These are phyloP conservation scores for Oryza meyeriana DNA, from an alignment of 176 grass and related monocot species.

Conservation along the genomic window DNA sequence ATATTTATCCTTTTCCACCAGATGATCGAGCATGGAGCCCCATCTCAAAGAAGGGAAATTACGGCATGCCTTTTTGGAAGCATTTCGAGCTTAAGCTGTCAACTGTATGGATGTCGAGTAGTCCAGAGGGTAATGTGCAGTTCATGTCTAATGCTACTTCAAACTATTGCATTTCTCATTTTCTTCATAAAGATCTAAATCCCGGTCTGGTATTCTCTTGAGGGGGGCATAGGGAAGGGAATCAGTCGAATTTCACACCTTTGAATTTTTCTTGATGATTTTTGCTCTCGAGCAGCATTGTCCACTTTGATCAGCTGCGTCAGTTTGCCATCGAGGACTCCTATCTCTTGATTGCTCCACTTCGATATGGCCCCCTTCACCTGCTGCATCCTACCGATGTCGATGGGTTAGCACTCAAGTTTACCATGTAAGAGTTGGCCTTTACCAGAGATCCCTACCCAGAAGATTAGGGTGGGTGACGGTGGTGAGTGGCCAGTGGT, in stretches of 20 bases:
- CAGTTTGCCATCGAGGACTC: neutral
- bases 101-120: slow-evolving; percentile 42
- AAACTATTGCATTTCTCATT: neutral
- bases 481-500: neutral
- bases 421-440: neutral
- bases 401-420: neutral
- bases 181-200: neutral
- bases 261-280: neutral
- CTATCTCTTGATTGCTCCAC: neutral
- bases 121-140: slow-evolving; percentile 31
- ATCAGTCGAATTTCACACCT: neutral
- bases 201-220: neutral
- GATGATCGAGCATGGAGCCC: slow-evolving; percentile 1
- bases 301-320: neutral
- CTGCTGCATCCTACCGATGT: neutral
- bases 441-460: neutral
- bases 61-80: neutral
- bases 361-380: neutral
- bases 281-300: neutral
- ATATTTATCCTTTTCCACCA: neutral
- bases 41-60: neutral
- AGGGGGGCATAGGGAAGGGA: neutral
- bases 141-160: neutral
- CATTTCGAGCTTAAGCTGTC: slow-evolving; percentile 20
- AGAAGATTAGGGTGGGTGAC: neutral